A percentile compares a stretch with the other conserved stretches of the same genome.
phyloP scores from a whole-genome alignment of 305 asterid genomes.

The Fraxinus platypoda region DNA sequence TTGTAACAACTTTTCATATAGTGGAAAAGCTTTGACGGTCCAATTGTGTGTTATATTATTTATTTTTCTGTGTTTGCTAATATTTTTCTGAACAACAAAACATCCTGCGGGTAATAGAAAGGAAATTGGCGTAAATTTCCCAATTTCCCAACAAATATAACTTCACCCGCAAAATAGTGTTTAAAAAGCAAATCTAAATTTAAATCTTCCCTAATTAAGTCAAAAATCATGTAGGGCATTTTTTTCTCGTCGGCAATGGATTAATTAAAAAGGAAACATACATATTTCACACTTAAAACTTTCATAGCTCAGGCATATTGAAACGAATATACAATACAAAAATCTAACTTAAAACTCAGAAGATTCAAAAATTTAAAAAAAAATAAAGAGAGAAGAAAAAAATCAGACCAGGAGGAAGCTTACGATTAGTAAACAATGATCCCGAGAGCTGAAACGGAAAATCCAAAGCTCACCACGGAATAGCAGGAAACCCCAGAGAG shows the following conservation, averaged over 20 bases:
- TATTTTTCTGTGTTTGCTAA: too few species aligned
- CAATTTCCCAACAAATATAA: too few species aligned
- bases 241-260: too few species aligned
- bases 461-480: constrained; percentile 21
- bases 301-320: background rate
- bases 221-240: background rate
- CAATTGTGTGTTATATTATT: too few species aligned
- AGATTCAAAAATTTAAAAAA: too few species aligned
- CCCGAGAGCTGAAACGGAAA: constrained; percentile 32
- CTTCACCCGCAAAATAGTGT: background rate
- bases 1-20: too few species aligned
- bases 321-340: too few species aligned
- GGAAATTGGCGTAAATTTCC: too few species aligned
- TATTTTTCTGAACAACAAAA: too few species aligned
- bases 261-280: background rate
- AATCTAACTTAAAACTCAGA: background rate
- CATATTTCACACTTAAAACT: background rate
- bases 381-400: background rate
- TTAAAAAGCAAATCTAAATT: background rate
- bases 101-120: too few species aligned
- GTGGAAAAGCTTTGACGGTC: too few species aligned
- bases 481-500: constrained; percentile 29
- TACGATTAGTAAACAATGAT: constrained; percentile 40
- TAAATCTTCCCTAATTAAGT: background rate
- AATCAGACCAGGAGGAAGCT: constrained; percentile 25